A percentile compares a stretch with the other conserved stretches of the same genome.
These are phyloP conservation scores for Corylus heterophylla DNA, from an alignment of 306 rosid genomes.

Conservation along the genomic window DNA sequence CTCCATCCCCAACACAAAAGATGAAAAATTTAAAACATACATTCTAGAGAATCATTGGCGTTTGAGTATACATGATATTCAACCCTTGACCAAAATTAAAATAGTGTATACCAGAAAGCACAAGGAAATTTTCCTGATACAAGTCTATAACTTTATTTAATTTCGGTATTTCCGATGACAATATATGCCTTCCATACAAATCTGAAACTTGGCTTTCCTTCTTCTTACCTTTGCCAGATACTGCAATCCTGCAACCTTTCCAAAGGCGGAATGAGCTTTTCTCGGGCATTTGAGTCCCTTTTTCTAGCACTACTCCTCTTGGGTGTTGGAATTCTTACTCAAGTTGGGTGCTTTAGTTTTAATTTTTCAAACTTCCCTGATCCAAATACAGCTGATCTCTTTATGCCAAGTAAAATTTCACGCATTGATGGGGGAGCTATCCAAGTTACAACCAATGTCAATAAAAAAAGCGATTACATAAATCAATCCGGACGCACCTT, in stretches of 20 bases:
- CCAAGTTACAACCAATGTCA: conserved; percentile 45
- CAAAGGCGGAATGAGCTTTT: neutral
- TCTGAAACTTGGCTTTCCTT: too few species aligned
- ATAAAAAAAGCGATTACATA: fast-evolving
- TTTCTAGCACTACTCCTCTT: conserved; percentile 23
- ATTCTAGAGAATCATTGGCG: too few species aligned
- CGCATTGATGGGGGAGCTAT: conserved; percentile 21
- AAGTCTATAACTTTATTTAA: too few species aligned
- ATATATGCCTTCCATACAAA: too few species aligned
- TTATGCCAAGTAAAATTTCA: conserved; percentile 4
- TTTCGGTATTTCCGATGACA: too few species aligned
- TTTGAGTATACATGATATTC: too few species aligned
- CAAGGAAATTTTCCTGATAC: too few species aligned
- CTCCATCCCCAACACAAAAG: too few species aligned
- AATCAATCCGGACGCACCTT: conserved; percentile 39
- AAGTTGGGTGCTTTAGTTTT: conserved; percentile 28
- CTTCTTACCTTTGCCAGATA: neutral
- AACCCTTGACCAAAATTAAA: too few species aligned
- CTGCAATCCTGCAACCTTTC: neutral
- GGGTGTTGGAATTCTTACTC: conserved; percentile 8
- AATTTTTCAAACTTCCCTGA: conserved; percentile 31
- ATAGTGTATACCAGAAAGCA: too few species aligned
- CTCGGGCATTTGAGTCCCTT: conserved; percentile 8
- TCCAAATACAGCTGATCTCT: neutral
- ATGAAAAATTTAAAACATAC: too few species aligned